Conservation (phyloP, 2,329 filamentous ascomycete species). For the Didymella lethalis region DNA sequence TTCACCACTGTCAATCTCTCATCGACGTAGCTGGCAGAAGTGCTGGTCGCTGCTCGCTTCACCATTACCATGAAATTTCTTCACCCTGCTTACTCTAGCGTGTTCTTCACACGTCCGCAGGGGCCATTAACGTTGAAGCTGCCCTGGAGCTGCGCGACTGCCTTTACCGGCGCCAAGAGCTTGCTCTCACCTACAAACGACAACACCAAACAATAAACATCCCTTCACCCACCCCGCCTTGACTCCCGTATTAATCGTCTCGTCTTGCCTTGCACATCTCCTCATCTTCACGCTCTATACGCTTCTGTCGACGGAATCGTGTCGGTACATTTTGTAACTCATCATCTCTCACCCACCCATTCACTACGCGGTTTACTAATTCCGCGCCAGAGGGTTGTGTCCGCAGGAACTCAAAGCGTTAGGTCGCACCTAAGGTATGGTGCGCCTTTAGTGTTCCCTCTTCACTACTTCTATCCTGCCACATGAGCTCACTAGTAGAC, state of each 20-base stretch:
- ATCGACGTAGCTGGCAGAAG: neutral
- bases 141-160: neutral
- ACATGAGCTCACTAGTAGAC: neutral
- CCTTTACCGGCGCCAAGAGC: conserved; percentile 5
- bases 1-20: neutral
- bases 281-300: neutral
- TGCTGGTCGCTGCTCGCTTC: conserved; percentile 1
- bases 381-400: neutral
- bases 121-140: neutral
- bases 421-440: conserved; percentile 1
- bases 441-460: neutral
- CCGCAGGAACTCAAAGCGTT: neutral
- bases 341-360: neutral
- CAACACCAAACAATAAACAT: neutral
- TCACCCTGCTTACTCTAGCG: too few species aligned
- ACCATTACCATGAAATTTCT: conserved; percentile 1
- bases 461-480: neutral
- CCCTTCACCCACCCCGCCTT: neutral
- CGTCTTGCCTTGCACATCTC: neutral
- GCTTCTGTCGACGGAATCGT: neutral
- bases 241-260: neutral
- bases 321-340: neutral
- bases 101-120: neutral
- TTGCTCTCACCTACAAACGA: conserved; percentile 7
- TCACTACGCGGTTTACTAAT: neutral